Conservation (phyloP, 1,284 basidiomycete species). For the Ustilago hordei region DNA sequence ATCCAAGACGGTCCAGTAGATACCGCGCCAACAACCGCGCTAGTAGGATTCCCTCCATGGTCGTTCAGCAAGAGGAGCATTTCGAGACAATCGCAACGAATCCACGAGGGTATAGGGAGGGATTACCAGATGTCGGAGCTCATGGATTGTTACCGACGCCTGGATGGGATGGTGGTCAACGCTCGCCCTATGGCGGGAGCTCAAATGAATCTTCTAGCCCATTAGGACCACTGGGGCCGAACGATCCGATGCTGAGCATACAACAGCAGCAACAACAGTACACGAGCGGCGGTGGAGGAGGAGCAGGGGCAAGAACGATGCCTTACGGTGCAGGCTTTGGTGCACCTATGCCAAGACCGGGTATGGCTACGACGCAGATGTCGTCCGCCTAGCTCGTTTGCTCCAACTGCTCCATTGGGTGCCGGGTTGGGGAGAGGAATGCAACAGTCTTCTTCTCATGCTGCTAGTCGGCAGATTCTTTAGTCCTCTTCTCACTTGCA, state of each 20-base stretch:
- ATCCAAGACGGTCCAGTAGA: constrained; percentile 31
- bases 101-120: constrained; percentile 15
- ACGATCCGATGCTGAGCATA: constrained; percentile 26
- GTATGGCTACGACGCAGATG: constrained; percentile 26
- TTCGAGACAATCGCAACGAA: not conserved
- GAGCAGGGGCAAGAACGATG: constrained; percentile 27
- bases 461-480: constrained; percentile 26
- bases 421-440: constrained; percentile 31
- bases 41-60: constrained; percentile 21
- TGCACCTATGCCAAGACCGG: constrained; percentile 31
- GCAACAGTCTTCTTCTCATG: constrained; percentile 10
- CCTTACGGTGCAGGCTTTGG: constrained; percentile 36
- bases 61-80: constrained; percentile 11
- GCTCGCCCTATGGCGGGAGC: constrained; percentile 28
- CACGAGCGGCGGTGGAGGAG: not conserved
- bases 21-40: constrained; percentile 16
- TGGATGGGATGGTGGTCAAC: constrained; percentile 12
- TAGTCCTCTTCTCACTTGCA: not conserved
- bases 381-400: constrained; percentile 31
- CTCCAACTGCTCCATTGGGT: constrained; percentile 28
- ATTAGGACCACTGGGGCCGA: constrained; percentile 35
- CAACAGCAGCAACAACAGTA: constrained; percentile 30
- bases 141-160: constrained; percentile 13
- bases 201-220: constrained; percentile 31
- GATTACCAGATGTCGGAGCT: constrained; percentile 15